Percentiles rank a stretch among this genome's conserved stretches.
phyloP scores from a whole-genome alignment of 225 moss, liverwort and hornwort species.

The Marchantia polymorpha region DNA sequence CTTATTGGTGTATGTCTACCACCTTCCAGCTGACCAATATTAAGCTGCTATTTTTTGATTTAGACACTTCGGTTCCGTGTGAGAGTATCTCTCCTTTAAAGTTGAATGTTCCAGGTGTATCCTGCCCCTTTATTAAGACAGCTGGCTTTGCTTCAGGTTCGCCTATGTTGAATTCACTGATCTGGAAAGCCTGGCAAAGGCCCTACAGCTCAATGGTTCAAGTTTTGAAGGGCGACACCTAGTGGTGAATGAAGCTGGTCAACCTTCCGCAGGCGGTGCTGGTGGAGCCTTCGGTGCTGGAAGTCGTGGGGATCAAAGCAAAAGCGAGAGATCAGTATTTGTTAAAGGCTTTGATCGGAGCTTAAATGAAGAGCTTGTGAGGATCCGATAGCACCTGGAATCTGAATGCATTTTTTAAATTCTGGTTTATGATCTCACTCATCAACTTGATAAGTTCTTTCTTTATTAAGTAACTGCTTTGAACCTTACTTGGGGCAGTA shows the following conservation, averaged over 20 bases:
- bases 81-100: not conserved
- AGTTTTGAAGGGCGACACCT: slow-evolving; percentile 21
- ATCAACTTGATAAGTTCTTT: not conserved
- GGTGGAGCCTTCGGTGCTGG: slow-evolving; percentile 17
- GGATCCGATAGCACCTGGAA: not conserved
- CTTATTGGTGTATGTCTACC: not conserved
- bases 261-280: slow-evolving; percentile 9
- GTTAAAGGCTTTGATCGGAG: slow-evolving; percentile 69
- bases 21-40: not conserved
- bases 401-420: not conserved
- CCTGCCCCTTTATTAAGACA: not conserved
- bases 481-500: not conserved
- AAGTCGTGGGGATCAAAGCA: slow-evolving; percentile 11
- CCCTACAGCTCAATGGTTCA: slow-evolving; percentile 31
- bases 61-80: not conserved
- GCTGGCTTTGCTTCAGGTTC: slow-evolving; percentile 22
- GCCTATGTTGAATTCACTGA: slow-evolving; percentile 50
- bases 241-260: slow-evolving; percentile 34
- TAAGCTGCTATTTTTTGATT: not conserved
- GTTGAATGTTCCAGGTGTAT: not conserved
- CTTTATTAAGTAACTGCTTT: not conserved
- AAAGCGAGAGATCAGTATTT: slow-evolving; percentile 52
- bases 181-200: slow-evolving; percentile 26
- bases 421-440: not conserved
- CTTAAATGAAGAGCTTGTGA: slow-evolving; percentile 65